Evolutionary conservation across 192 early-diverging fungal species (phyloP).

Genomic region (Coemansia sp.): DNA sequence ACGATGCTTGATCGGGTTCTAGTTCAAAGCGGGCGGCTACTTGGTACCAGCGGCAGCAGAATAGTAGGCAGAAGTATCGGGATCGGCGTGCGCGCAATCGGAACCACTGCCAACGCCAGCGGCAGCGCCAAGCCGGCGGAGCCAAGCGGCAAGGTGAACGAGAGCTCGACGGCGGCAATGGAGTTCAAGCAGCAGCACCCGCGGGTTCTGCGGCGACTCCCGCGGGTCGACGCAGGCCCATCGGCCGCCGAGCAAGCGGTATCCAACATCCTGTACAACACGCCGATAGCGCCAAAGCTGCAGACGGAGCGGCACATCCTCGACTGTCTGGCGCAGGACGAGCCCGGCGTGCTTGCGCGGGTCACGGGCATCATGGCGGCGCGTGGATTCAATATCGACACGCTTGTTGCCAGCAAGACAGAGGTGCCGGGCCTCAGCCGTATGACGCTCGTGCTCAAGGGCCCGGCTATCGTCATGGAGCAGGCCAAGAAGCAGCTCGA

Average conservation of each 20-base stretch:
- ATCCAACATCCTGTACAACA: constrained; percentile 95
- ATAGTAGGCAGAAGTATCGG: not conserved
- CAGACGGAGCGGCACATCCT: constrained; percentile 73
- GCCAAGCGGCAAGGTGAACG: constrained; percentile 40
- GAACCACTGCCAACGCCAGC: constrained; percentile 5
- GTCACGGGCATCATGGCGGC: constrained; percentile 89
- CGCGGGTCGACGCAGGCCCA: constrained; percentile 49
- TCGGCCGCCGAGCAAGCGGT: constrained; percentile 92
- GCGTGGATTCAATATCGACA: constrained; percentile 97
- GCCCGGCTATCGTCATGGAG: constrained; percentile 77
- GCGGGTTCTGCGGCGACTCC: constrained; percentile 49
- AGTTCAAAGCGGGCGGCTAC: constrained; percentile 4
- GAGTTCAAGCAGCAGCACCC: constrained; percentile 57
- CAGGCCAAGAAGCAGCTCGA: constrained; percentile 94
- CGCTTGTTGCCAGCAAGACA: constrained; percentile 93
- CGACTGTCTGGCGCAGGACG: constrained; percentile 92
- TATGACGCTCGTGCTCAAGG: constrained; percentile 95
- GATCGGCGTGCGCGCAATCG: not conserved
- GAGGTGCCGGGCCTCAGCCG: constrained; percentile 89
- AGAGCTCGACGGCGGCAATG: constrained; percentile 52
- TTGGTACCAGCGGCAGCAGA: not conserved
- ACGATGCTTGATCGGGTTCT: constrained; percentile 29
- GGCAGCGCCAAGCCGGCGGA: constrained; percentile 11
- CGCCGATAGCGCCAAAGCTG: constrained; percentile 73
- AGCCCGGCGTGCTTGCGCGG: constrained; percentile 81